phyloP scores from a whole-genome alignment of 2,329 filamentous ascomycete species.

The Fusarium sublunatum region DNA sequence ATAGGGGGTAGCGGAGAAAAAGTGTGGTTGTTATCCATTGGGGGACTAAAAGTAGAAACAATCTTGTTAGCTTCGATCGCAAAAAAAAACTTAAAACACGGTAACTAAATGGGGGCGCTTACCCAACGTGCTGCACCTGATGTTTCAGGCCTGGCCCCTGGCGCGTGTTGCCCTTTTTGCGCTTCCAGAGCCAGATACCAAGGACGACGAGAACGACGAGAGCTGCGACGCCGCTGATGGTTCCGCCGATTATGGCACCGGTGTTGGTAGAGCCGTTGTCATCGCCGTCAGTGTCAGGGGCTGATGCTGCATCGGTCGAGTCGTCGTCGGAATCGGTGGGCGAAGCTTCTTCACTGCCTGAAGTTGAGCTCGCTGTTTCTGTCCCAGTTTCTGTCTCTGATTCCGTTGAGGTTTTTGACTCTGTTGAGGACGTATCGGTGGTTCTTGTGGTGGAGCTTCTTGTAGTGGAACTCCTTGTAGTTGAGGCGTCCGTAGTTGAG shows the following conservation, averaged over 20 bases:
- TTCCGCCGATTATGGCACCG: conserved; percentile 66
- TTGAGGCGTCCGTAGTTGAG: conserved; percentile 19
- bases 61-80: conserved; percentile 30
- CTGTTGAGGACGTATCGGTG: conserved; percentile 25
- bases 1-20: conserved; percentile 48
- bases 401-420: conserved; percentile 22
- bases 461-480: conserved; percentile 11
- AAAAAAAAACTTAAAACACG: conserved; percentile 1
- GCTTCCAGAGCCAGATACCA: conserved; percentile 58
- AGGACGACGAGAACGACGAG: conserved; percentile 57
- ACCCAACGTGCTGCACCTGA: conserved; percentile 57
- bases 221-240: conserved; percentile 62
- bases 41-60: conserved; percentile 42
- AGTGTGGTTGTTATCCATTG: conserved; percentile 40
- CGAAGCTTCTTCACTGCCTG: conserved; percentile 39
- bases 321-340: conserved; percentile 30
- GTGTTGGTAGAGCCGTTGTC: conserved; percentile 50
- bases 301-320: conserved; percentile 37
- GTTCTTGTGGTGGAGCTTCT: conserved; percentile 19
- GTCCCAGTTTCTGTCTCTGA: conserved; percentile 28
- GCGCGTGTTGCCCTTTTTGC: conserved; percentile 56
- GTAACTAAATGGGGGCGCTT: conserved; percentile 29
- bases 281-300: conserved; percentile 46
- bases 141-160: conserved; percentile 55
- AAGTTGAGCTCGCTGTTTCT: conserved; percentile 23